phyloP scores from a whole-genome alignment of 345 rosid genomes.

The Populus tremula region DNA sequence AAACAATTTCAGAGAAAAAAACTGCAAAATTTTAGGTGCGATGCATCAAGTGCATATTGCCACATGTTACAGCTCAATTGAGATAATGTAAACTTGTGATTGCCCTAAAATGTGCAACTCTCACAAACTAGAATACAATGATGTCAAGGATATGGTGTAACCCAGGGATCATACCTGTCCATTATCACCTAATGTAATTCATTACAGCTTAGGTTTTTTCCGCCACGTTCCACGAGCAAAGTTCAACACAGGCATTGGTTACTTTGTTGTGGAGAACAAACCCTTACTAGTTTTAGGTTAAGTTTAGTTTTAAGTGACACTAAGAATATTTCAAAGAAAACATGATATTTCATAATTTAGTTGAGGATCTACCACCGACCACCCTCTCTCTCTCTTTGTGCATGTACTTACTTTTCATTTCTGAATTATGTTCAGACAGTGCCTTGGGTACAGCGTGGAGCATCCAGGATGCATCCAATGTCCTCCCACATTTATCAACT shows the following conservation, averaged over 20 bases:
- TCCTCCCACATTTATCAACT: background rate
- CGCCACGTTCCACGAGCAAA: too few relatives aligned
- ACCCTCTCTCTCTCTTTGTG: background rate
- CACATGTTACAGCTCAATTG: background rate
- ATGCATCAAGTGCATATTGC: background rate
- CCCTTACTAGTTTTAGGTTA: background rate
- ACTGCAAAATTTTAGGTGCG: background rate
- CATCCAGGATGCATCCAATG: background rate
- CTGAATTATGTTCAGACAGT: background rate
- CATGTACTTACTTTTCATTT: background rate
- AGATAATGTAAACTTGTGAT: background rate
- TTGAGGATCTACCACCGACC: background rate
- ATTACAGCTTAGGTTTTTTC: background rate
- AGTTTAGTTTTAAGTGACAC: background rate
- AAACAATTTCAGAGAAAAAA: background rate
- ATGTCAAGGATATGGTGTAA: background rate
- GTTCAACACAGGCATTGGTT: background rate
- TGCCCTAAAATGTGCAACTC: background rate
- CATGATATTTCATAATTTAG: background rate
- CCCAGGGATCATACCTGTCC: background rate
- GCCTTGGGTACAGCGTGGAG: background rate
- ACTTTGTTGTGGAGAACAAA: background rate
- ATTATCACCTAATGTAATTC: background rate
- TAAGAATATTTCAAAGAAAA: background rate
- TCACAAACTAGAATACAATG: background rate